These are phyloP conservation scores for Yamadazyma sp. DNA, from an alignment of 805 yeast genomes.

Conservation along the genomic window DNA sequence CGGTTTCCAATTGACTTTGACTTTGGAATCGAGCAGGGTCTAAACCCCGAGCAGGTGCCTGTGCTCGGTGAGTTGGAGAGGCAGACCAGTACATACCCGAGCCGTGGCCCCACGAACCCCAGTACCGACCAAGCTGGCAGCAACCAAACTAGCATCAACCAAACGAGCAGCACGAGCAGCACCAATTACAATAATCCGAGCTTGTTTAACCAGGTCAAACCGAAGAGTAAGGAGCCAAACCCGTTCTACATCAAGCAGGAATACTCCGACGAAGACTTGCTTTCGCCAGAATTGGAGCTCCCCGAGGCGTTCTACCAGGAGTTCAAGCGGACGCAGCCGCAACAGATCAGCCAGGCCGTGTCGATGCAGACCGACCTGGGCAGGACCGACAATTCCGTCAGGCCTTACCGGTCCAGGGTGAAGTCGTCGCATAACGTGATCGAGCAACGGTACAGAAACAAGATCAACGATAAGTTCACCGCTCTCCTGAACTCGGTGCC, in stretches of 20 bases:
- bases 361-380: not conserved
- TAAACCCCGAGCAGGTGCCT: too few species aligned
- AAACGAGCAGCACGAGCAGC: not conserved
- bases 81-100: too few species aligned
- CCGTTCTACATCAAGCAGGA: slow-evolving; percentile 7
- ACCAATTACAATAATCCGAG: not conserved
- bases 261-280: slow-evolving; percentile 11
- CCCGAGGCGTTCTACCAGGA: slow-evolving; percentile 1
- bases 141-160: slow-evolving; percentile 5
- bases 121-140: too few species aligned
- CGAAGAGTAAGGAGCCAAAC: too few species aligned
- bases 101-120: too few species aligned
- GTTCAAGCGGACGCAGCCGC: too few species aligned
- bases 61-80: too few species aligned
- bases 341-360: too few species aligned
- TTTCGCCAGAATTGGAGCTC: slow-evolving; percentile 8
- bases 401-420: slow-evolving; percentile 19
- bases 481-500: slow-evolving; percentile 41
- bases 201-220: too few species aligned
- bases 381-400: not conserved
- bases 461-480: slow-evolving; percentile 42
- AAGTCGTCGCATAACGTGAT: slow-evolving; percentile 42
- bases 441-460: slow-evolving; percentile 44
- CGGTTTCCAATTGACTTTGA: slow-evolving; percentile 14
- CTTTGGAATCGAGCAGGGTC: slow-evolving; percentile 12